phyloP scores from a whole-genome alignment of 2,329 filamentous ascomycete genomes.

The Talaromyces atroroseus region DNA sequence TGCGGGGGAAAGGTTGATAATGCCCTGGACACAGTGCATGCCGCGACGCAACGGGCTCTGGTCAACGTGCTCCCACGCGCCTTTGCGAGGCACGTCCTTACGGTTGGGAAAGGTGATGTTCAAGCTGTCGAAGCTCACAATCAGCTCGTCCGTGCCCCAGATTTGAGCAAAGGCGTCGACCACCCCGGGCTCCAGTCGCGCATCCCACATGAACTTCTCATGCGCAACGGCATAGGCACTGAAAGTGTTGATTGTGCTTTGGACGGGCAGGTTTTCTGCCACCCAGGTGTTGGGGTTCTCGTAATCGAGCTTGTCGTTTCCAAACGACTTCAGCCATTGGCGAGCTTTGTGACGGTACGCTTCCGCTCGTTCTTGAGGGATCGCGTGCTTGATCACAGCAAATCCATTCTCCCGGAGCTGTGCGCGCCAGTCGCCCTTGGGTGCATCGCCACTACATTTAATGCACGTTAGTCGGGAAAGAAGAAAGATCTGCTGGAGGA shows the following conservation, averaged over 20 bases:
- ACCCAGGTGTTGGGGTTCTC: too few species aligned
- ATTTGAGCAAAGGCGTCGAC: slow-evolving; percentile 37
- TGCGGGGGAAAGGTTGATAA: slow-evolving; percentile 20
- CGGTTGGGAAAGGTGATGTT: slow-evolving; percentile 38
- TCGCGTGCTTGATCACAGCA: too few species aligned
- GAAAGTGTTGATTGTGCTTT: background rate
- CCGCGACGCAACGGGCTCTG: slow-evolving; percentile 24
- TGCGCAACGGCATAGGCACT: slow-evolving; percentile 38
- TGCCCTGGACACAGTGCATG: slow-evolving; percentile 26
- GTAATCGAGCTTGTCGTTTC: too few species aligned
- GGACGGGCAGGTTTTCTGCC: too few species aligned
- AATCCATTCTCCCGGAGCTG: too few species aligned
- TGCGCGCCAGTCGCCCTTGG: too few species aligned
- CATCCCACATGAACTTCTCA: slow-evolving; percentile 44
- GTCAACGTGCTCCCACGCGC: slow-evolving; percentile 27
- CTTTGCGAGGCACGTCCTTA: slow-evolving; percentile 15
- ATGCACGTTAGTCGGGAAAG: too few species aligned
- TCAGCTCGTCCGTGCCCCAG: slow-evolving; percentile 27
- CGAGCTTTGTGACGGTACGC: too few species aligned
- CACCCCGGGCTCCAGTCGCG: slow-evolving; percentile 41
- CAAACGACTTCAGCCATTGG: too few species aligned
- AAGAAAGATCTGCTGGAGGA: too few species aligned
- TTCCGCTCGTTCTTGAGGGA: too few species aligned
- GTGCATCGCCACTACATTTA: too few species aligned
- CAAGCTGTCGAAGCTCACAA: slow-evolving; percentile 23